Conservation (phyloP, 2,329 filamentous ascomycete species). For the Cladosporium sp. region DNA sequence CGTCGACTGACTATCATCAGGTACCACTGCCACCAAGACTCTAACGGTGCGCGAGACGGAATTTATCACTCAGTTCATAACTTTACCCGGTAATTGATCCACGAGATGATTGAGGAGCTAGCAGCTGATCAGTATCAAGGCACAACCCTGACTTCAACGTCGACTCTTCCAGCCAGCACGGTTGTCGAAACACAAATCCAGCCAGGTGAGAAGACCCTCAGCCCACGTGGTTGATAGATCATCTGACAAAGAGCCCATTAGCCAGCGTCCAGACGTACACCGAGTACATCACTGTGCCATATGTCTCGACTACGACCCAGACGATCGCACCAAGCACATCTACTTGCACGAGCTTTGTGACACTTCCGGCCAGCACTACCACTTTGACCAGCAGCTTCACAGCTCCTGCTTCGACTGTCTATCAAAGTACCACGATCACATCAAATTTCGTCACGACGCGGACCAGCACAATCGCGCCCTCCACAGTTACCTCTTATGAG, state of each 20-base stretch:
- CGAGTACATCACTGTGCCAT: constrained; percentile 9
- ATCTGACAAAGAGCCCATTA: not conserved
- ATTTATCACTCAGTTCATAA: not conserved
- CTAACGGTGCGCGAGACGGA: not conserved
- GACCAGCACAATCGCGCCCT: constrained; percentile 9
- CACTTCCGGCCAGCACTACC: constrained; percentile 2
- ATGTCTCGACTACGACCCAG: not conserved
- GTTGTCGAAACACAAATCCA: constrained; percentile 5
- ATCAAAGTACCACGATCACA: constrained; percentile 1
- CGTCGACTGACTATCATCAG: not conserved
- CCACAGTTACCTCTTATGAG: constrained; percentile 2
- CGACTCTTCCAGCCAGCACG: not conserved
- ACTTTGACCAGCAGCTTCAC: constrained; percentile 3
- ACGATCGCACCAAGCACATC: constrained; percentile 3
- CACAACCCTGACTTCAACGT: constrained; percentile 8
- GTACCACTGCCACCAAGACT: not conserved
- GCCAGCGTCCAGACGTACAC: constrained; percentile 7
- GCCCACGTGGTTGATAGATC: not conserved
- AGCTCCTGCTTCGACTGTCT: not conserved
- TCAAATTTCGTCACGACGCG: constrained; percentile 1
- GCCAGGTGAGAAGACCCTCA: constrained; percentile 1
- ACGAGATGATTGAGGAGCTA: not conserved
- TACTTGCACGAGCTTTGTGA: not conserved
- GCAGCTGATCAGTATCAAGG: not conserved
- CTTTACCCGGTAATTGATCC: not conserved